Evolutionary conservation across 371 early-diverging fungal species (phyloP).

Genomic region (Thermomucor indicae-seudaticae): DNA sequence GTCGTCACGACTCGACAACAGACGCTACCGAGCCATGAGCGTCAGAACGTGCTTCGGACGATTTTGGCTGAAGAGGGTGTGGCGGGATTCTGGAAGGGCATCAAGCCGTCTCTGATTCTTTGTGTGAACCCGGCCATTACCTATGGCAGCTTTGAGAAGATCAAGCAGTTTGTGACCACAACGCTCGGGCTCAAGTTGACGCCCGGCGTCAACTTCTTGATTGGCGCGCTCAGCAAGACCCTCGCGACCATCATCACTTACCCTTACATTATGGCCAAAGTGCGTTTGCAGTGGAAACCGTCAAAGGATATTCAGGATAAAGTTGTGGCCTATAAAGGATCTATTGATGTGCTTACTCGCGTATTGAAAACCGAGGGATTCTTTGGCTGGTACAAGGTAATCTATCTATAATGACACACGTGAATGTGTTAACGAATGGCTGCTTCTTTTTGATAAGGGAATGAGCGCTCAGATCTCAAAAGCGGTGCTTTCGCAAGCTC

Average conservation of each 20-base stretch:
- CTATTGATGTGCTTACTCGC: slow-evolving; percentile 84
- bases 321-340: slow-evolving; percentile 65
- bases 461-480: slow-evolving; percentile 96
- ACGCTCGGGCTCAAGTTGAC: slow-evolving; percentile 47
- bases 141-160: slow-evolving; percentile 91
- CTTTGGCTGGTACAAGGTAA: slow-evolving; percentile 90
- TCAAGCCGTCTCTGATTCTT: slow-evolving; percentile 87
- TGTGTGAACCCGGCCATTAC: slow-evolving; percentile 97
- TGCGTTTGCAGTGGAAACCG: slow-evolving; percentile 92
- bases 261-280: slow-evolving; percentile 98
- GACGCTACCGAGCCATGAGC: slow-evolving; percentile 52
- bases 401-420: background rate
- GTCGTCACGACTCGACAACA: slow-evolving; percentile 86
- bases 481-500: slow-evolving; percentile 94
- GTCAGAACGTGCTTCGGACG: slow-evolving; percentile 46
- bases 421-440: background rate
- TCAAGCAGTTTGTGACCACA: slow-evolving; percentile 63
- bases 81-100: slow-evolving; percentile 84
- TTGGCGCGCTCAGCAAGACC: slow-evolving; percentile 91
- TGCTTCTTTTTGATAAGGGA: slow-evolving; percentile 50
- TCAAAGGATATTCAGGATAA: slow-evolving; percentile 55
- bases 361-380: slow-evolving; percentile 79
- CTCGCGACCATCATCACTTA: slow-evolving; percentile 86
- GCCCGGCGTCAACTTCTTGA: slow-evolving; percentile 77
- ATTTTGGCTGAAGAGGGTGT: slow-evolving; percentile 84